Base-by-base conservation (phyloP, 768 basidiomycete species). In the Dendrothele bispora region DNA sequence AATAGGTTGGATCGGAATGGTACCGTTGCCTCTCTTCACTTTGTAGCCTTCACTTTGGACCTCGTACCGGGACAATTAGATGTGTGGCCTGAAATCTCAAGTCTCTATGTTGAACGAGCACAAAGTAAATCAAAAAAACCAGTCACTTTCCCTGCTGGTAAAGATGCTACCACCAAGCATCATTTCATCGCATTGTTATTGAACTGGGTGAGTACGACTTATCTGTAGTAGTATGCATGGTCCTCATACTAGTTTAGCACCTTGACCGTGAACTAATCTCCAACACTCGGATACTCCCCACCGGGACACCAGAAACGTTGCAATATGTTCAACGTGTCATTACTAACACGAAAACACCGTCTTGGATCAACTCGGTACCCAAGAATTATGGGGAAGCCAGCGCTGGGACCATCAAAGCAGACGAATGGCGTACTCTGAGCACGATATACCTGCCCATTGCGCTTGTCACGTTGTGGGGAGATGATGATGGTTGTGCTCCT, bases 401-500 rank as follows among this genome's bases (percentile, higher is more conserved):
- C 18, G 64, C 64, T 1, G 65, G 71, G 4, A 63, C 54, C 0
- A 51, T 72, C 34, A 73, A 72, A 38, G 66, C 68, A 0, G 67
- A 65, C 21, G 55, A 73, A 46, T 73, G 70, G 69, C 48, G 58
- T 5, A 51, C 52, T 0, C 26, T 68, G 5, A 39, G 48, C 24
- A 65, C 55, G 0, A 46, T 70, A 12, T 65, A 67, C 42, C 51
- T 73, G 2, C 69, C 69, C 2, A 52, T 71, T 3, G 61, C 67
- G 0, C 52, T 73, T 2, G 49, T 68, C 7, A 59, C 56, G 12
- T 32, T 67, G 3, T 71, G 69, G 62, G 53, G 65, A 17, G 55
- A 57, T 2, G 43, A 44, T 1, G 1, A 39, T 8, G n/a, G n/a
- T n/a, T n/a, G n/a, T n/a, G n/a, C n/a, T n/a, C n/a, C n/a, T n/a